These are phyloP conservation scores for Apophysomyces ossiformis DNA, from an alignment of 371 early-diverging fungal genomes.

Conservation along the genomic window DNA sequence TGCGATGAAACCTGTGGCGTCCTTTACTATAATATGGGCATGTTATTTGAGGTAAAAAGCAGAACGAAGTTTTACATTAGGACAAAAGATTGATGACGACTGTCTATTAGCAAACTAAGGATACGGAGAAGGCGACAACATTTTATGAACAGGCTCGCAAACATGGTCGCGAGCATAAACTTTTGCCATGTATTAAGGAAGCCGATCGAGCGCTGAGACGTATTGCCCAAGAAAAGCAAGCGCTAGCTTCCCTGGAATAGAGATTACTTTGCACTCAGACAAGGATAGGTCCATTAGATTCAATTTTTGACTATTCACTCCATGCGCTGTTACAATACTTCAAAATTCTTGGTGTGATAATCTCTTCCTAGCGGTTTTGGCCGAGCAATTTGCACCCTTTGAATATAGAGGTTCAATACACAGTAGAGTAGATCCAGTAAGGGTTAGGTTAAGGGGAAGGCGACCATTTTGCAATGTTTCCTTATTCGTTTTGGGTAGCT, in stretches of 20 bases:
- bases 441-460: too few relatives aligned
- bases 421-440: too few relatives aligned
- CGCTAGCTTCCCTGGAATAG: not conserved
- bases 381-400: too few relatives aligned
- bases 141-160: slow-evolving; percentile 37
- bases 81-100: not conserved
- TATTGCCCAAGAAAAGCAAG: slow-evolving; percentile 28
- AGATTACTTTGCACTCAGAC: not conserved
- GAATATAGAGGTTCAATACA: too few relatives aligned
- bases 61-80: not conserved
- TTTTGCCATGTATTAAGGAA: slow-evolving; percentile 36
- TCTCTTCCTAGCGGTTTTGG: too few relatives aligned
- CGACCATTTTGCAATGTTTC: too few relatives aligned
- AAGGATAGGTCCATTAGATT: not conserved
- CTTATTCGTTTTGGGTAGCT: too few relatives aligned
- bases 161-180: slow-evolving; percentile 40
- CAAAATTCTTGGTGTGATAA: too few relatives aligned
- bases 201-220: slow-evolving; percentile 40
- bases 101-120: slow-evolving; percentile 37
- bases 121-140: slow-evolving; percentile 32
- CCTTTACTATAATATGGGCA: slow-evolving; percentile 63
- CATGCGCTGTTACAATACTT: too few relatives aligned
- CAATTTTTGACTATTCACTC: too few relatives aligned
- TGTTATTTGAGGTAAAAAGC: slow-evolving; percentile 61
- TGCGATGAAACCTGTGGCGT: slow-evolving; percentile 67